Base-by-base conservation (phyloP, 2,329 filamentous ascomycete species). In the Aspergillus ustus region DNA sequence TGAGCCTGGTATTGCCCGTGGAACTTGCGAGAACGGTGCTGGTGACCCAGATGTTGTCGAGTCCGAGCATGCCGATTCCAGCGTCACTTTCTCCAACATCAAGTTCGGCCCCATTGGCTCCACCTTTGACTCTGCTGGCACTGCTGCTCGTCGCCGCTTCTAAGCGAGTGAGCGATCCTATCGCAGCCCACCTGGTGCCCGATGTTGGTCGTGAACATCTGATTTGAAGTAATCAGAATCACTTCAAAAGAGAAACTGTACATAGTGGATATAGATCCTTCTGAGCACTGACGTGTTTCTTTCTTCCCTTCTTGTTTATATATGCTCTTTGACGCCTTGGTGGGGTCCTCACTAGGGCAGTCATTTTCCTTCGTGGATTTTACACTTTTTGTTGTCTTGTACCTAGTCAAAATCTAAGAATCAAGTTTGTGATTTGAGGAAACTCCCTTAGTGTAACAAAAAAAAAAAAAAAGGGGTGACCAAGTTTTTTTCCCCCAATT, bases 71-170 rank as follows among this genome's bases (percentile, higher is more conserved):
- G 76, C 83, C 48, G 77, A 80, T 74, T 75, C 84, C 56, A 78
- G 79, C 66, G 85, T 87, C 58, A 74, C 79, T 68, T 87, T 80
- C 79, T 86, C 83, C 67, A 85, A 85, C 79, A 86, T 87, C 80
- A 82, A 81, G 75, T 82, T 84, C 67, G 85, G 84, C 48, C 79
- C 83, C 60, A 82, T 87, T 69, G 80, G 80, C 71, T 84, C 82
- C 54, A 87, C 85, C 69, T 85, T 67, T 62, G 62, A 62, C 45
- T 55, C 57, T n/a, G 28, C 57, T 17, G 50, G 43, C 28, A 31
- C 34, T n/a, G 44, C 54, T 52, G 25, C 37, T 54, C 52, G 52
- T 5, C 25, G 25, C 25, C 52, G 52, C 40, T 37, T 46, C 25
- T 62, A 59, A 48, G 20, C 34, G 46, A 29, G 34, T 28, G 8